These are phyloP conservation scores for Metschnikowia anglica DNA, from an alignment of 805 yeast genomes.

Conservation along the genomic window DNA sequence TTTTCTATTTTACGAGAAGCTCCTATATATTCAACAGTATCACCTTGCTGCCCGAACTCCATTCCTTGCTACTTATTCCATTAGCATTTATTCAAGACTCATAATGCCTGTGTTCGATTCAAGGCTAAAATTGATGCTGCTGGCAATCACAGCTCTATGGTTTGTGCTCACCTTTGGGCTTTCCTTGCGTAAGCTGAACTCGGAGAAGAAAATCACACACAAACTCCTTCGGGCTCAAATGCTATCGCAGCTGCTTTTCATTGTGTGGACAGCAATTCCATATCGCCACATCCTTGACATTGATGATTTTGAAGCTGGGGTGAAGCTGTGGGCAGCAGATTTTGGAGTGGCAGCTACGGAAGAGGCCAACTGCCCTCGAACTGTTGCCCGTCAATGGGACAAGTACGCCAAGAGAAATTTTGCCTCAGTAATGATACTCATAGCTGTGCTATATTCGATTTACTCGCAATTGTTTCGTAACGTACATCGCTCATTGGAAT, in stretches of 20 bases:
- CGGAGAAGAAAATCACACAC: neutral
- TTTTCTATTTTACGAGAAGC: too few species aligned
- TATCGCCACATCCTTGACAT: conserved; percentile 2
- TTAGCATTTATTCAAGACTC: too few species aligned
- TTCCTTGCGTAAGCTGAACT: neutral
- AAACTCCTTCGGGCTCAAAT: neutral
- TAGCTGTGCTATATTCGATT: neutral
- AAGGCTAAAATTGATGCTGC: conserved; percentile 1
- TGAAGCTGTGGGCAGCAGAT: conserved; percentile 9
- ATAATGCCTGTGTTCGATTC: conserved; percentile 3
- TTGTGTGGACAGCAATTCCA: conserved; percentile 4
- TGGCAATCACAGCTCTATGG: conserved; percentile 1
- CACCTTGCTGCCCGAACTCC: too few species aligned
- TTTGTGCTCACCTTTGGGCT: neutral
- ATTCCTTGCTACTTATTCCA: too few species aligned
- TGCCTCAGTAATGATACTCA: neutral
- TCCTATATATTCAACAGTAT: too few species aligned
- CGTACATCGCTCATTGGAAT: conserved; percentile 3
- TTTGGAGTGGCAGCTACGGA: neutral
- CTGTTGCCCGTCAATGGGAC: conserved; percentile 4
- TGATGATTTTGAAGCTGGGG: conserved; percentile 3
- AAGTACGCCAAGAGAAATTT: neutral
- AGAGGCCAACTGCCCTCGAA: neutral
- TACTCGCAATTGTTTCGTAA: conserved; percentile 1
- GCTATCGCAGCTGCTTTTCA: neutral